Conservation (phyloP, 1,139 yeast genomes). For the Kodamaea sp. region DNA sequence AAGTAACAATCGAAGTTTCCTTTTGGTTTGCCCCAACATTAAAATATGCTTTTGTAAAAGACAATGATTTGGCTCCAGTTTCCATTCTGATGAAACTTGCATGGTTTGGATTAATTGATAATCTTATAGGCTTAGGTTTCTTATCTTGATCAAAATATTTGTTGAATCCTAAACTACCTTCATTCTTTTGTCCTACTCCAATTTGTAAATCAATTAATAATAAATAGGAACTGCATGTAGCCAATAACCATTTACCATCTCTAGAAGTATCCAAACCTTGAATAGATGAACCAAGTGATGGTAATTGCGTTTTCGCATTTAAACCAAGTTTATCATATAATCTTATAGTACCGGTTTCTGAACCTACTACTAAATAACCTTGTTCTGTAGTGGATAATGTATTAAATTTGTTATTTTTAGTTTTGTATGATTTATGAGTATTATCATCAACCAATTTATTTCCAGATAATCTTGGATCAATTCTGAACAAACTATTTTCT, state of each 20-base stretch:
- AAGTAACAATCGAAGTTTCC: slow-evolving; percentile 71
- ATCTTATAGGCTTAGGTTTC: slow-evolving; percentile 67
- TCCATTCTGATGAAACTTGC: slow-evolving; percentile 57
- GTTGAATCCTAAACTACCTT: slow-evolving; percentile 61
- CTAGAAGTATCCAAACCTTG: slow-evolving; percentile 66
- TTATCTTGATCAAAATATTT: slow-evolving; percentile 61
- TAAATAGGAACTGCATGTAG: slow-evolving; percentile 70
- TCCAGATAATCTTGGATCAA: slow-evolving; percentile 72
- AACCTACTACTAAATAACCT: slow-evolving; percentile 76
- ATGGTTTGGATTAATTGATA: slow-evolving; percentile 71
- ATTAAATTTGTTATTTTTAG: slow-evolving; percentile 53
- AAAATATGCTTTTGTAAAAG: slow-evolving; percentile 72
- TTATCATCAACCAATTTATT: slow-evolving; percentile 50
- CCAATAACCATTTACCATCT: slow-evolving; percentile 79
- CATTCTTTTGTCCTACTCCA: slow-evolving; percentile 55
- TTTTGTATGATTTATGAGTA: slow-evolving; percentile 41
- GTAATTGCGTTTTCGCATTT: slow-evolving; percentile 72
- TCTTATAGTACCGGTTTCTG: slow-evolving; percentile 70
- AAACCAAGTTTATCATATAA: slow-evolving; percentile 68
- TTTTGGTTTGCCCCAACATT: slow-evolving; percentile 60
- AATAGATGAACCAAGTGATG: slow-evolving; percentile 76
- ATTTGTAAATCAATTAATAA: slow-evolving; percentile 65
- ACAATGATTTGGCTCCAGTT: slow-evolving; percentile 44
- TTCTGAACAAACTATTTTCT: slow-evolving; percentile 57
- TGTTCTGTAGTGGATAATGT: slow-evolving; percentile 67